phyloP scores from a whole-genome alignment of 192 early-diverging fungal genomes.

The Mortierella hygrophila region DNA sequence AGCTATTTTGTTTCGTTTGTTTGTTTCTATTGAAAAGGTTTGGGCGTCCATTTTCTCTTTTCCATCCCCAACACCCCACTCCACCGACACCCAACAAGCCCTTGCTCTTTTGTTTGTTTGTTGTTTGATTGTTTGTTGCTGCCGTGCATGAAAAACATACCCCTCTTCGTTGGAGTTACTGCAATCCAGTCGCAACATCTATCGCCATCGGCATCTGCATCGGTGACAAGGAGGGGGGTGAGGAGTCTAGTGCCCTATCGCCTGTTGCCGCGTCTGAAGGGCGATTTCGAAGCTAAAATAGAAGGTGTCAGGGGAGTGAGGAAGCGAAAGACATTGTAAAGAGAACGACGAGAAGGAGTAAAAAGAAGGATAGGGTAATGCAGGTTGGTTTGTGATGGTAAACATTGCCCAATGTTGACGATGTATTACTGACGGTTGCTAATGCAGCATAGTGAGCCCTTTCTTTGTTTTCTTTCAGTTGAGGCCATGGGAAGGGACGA shows the following conservation, averaged over 20 bases:
- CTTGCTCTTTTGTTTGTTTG: neutral
- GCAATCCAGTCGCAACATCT: slow-evolving; percentile 1
- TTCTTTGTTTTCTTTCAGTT: neutral
- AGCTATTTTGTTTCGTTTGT: neutral
- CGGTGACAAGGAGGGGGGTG: neutral
- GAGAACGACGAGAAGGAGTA: neutral
- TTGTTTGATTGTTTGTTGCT: neutral
- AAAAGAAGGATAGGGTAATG: neutral
- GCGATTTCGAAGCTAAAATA: no score
- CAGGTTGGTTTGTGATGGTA: neutral
- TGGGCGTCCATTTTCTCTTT: neutral
- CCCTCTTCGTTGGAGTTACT: neutral
- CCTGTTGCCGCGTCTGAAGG: neutral
- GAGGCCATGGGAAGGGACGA: neutral
- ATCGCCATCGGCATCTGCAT: neutral
- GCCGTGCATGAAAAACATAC: neutral
- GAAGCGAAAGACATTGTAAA: neutral
- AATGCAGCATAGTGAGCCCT: neutral
- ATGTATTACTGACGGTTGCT: neutral
- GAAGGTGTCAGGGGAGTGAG: no score
- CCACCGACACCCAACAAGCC: neutral
- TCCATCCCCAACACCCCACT: neutral
- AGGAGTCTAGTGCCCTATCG: neutral
- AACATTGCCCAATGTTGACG: no score
- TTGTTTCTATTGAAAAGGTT: neutral